These are phyloP conservation scores for Alternaria novae-zelandiae DNA, from an alignment of 2,329 filamentous ascomycete species.

Conservation along the genomic window DNA sequence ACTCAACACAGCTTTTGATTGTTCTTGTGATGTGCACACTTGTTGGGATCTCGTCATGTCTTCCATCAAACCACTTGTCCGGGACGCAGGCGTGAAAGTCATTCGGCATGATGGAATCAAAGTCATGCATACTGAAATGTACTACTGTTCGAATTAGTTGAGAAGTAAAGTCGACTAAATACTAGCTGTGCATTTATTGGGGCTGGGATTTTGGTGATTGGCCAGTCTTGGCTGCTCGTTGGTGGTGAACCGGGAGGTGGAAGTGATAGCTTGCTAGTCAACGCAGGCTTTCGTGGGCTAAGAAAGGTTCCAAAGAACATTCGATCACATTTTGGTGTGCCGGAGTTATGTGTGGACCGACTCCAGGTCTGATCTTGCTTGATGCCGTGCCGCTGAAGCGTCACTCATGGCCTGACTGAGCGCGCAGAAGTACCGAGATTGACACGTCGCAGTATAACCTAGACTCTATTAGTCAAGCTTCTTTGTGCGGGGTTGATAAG, in stretches of 20 bases:
- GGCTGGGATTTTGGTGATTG: not conserved
- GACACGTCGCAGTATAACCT: not conserved
- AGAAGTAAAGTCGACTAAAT: not conserved
- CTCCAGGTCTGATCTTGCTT: not conserved
- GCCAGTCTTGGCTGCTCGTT: not conserved
- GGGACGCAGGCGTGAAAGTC: not conserved
- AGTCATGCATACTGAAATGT: not conserved
- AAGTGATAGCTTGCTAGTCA: not conserved
- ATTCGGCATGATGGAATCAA: not conserved
- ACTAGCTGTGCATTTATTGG: not conserved
- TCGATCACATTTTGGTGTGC: not conserved
- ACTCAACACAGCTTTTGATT: not conserved
- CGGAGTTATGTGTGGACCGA: not conserved
- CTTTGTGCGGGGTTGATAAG: not conserved
- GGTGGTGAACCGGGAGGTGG: not conserved
- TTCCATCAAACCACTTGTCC: not conserved
- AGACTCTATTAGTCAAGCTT: not conserved
- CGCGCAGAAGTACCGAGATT: not conserved
- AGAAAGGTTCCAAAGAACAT: not conserved
- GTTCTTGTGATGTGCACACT: not conserved
- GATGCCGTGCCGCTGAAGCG: not conserved
- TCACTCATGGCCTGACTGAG: not conserved
- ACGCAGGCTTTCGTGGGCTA: not conserved
- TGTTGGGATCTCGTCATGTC: not conserved
- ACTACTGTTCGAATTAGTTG: not conserved